Percentiles rank a stretch among this genome's conserved stretches.
Conservation (phyloP, 208 protist species). For the Leishmania tarentolae region DNA sequence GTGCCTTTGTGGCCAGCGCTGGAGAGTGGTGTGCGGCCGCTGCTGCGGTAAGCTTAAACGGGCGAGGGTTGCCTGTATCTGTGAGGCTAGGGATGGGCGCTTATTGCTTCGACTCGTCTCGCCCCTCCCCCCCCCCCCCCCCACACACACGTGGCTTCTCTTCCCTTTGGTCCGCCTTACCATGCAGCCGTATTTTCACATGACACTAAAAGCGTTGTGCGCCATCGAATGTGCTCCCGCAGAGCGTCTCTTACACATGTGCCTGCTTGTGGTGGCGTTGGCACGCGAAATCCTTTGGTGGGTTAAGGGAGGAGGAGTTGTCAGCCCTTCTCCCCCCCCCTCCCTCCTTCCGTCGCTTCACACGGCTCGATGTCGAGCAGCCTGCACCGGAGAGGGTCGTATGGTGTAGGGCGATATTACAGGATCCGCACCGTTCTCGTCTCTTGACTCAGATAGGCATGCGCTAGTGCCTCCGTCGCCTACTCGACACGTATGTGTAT, state of each 20-base stretch:
- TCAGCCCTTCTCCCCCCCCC: neutral
- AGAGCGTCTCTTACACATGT: neutral
- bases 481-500: neutral
- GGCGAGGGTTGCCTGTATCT: neutral
- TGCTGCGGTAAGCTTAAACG: conserved; percentile 5
- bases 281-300: neutral
- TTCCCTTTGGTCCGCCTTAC: neutral
- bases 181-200: neutral
- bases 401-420: neutral
- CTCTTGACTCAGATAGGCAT: neutral
- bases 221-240: neutral
- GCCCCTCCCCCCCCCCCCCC: neutral
- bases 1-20: conserved; percentile 84
- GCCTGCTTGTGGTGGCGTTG: neutral
- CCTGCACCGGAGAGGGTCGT: neutral
- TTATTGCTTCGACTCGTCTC: neutral
- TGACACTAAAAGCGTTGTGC: neutral
- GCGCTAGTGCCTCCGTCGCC: neutral
- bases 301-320: neutral
- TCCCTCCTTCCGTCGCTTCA: neutral
- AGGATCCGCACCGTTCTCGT: neutral
- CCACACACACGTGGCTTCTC: no score
- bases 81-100: neutral
- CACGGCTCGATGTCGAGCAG: neutral
- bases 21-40: conserved; percentile 40